Base-by-base conservation (phyloP, 345 rosid genomes). In the Sonneratia caseolaris region DNA sequence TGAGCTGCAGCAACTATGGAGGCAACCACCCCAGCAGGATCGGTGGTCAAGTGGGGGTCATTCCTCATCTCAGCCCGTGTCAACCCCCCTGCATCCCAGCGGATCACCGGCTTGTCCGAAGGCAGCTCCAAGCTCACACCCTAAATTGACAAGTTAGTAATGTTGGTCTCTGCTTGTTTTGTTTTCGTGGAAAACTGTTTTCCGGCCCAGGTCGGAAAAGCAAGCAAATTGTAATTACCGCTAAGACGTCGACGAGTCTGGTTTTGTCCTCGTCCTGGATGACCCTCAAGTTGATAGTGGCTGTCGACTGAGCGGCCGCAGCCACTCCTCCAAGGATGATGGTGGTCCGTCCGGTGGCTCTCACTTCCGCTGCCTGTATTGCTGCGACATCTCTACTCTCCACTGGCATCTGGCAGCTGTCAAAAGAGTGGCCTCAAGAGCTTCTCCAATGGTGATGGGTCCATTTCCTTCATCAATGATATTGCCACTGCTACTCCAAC, bases 371-470 rank as follows among this genome's bases (percentile, higher is more conserved):
- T 0, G 97, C 92, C 76, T 93, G 98, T 71, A 91, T 91, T 0
- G 98, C 91, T 0, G 93, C 97, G 0, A 95, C 96, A 24, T 91
- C 97, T 49, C 96, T 91, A 90, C 90, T 78, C 43, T 88, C 96
- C 27, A 93, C 96, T 0, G 92, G 86, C 82, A 88, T 89, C 64
- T 87, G 75, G 38, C 96, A 0, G 87, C 91, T 2, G 92, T 86
- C 35, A 88, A 71, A 18, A 83, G 89, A 0, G 94, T 80, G 3
- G 97, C 90, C 76, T 93, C 97, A 8, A 92, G 83, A 48, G 94
- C 92, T 76, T 87, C 97, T 1, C 89, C 90, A 3, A 87, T 85
- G 14, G 90, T 87, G 67, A 91, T 84, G 9, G 80, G 77, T 21
- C 84, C 77, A 1, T 68, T 67, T 3, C 47, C 70, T 8, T 57